phyloP scores from a whole-genome alignment of 2,329 filamentous ascomycete species.

The Hansfordia pulvinata region DNA sequence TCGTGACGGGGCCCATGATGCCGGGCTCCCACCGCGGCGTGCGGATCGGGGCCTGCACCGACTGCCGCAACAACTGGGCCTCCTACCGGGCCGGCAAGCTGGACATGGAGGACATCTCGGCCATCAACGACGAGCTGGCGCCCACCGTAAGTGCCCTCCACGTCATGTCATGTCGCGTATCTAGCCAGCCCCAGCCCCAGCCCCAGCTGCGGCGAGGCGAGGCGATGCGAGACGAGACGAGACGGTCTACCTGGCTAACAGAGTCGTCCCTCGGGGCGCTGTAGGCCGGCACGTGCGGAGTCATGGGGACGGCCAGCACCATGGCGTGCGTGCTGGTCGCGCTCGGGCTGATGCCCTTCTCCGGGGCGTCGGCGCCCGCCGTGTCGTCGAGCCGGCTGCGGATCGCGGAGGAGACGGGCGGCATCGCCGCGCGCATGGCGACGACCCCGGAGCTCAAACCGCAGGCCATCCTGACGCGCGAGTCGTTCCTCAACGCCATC shows the following conservation, averaged over 20 bases:
- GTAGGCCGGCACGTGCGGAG: slow-evolving; percentile 67
- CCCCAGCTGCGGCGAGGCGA: too few species aligned
- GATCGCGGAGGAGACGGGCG: slow-evolving; percentile 61
- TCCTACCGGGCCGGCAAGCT: slow-evolving; percentile 50
- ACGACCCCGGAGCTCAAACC: slow-evolving; percentile 58
- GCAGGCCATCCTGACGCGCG: slow-evolving; percentile 55
- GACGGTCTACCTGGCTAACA: too few species aligned
- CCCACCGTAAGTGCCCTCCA: slow-evolving; percentile 38
- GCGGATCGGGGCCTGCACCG: slow-evolving; percentile 59
- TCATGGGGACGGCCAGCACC: slow-evolving; percentile 86
- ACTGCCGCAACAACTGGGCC: slow-evolving; percentile 64
- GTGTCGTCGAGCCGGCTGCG: slow-evolving; percentile 67
- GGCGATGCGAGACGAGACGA: too few species aligned
- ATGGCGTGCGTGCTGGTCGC: slow-evolving; percentile 78
- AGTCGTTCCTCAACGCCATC: slow-evolving; percentile 72
- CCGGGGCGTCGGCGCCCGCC: slow-evolving; percentile 66
- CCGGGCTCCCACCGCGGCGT: slow-evolving; percentile 51
- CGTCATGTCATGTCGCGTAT: neutral
- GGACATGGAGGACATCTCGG: slow-evolving; percentile 58
- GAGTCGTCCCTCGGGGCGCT: too few species aligned
- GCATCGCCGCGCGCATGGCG: slow-evolving; percentile 45
- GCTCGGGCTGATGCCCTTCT: slow-evolving; percentile 67
- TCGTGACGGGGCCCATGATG: slow-evolving; percentile 66
- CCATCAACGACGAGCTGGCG: slow-evolving; percentile 59
- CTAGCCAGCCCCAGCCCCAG: neutral